Percentiles rank a stretch among this genome's conserved stretches.
phyloP scores from a whole-genome alignment of 2,329 filamentous ascomycete species.

The Verticillium albo-atrum region DNA sequence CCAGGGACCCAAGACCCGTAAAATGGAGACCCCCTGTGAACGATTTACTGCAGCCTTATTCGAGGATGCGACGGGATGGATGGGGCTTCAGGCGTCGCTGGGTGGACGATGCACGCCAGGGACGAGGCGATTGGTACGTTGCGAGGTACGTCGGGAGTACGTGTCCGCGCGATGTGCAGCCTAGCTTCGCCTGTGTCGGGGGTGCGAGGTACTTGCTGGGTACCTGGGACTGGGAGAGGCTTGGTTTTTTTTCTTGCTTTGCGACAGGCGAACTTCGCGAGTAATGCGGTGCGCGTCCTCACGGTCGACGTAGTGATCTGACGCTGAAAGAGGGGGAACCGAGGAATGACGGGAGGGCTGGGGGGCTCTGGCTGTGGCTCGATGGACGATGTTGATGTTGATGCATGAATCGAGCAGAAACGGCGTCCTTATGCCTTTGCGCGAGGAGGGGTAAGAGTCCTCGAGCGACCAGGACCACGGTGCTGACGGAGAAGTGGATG shows the following conservation, averaged over 20 bases:
- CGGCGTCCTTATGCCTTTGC: neutral
- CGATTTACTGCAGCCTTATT: constrained; percentile 11
- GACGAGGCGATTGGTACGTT: constrained; percentile 3
- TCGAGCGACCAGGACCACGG: neutral
- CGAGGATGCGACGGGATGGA: constrained; percentile 3
- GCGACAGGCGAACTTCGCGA: neutral
- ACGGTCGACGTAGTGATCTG: neutral
- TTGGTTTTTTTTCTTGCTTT: neutral
- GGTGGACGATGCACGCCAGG: constrained; percentile 9
- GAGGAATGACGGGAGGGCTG: neutral
- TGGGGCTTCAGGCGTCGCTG: constrained; percentile 4
- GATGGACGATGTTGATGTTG: neutral
- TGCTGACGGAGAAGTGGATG: neutral
- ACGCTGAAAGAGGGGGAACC: neutral
- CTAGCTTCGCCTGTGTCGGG: neutral
- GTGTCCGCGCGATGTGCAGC: neutral
- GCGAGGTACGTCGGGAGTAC: neutral
- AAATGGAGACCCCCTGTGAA: neutral
- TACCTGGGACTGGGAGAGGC: neutral
- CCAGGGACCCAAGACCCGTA: neutral
- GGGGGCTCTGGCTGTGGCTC: too few relatives aligned
- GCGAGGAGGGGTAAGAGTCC: neutral
- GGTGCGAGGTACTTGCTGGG: neutral
- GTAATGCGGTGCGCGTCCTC: neutral
- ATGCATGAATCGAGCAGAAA: neutral